phyloP scores from a whole-genome alignment of 129 eudicot genomes.

The Sambucus nigra region DNA sequence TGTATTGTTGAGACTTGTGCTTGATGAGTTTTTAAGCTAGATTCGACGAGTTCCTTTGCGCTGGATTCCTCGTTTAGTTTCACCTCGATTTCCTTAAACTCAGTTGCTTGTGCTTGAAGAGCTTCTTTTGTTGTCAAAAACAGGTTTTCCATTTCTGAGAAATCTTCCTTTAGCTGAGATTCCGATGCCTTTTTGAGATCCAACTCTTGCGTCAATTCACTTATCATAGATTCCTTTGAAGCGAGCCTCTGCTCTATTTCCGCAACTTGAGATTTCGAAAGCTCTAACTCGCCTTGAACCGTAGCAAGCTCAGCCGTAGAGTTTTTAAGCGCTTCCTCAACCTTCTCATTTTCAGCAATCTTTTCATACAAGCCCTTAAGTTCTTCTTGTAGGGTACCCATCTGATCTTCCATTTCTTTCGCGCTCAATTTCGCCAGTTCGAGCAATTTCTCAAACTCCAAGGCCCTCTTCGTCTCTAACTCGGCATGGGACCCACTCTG shows the following conservation, averaged over 20 bases:
- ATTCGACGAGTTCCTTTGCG: conserved; percentile 27
- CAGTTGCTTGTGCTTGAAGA: conserved; percentile 45
- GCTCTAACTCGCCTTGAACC: conserved; percentile 49
- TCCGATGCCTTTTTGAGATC: conserved; percentile 43
- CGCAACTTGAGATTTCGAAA: conserved; percentile 35
- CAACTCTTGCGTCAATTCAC: conserved; percentile 48
- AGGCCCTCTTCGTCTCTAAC: conserved; percentile 60
- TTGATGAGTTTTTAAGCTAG: conserved; percentile 24
- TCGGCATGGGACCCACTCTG: conserved; percentile 74
- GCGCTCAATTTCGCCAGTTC: conserved; percentile 64
- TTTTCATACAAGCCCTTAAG: conserved; percentile 53
- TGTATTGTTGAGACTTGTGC: conserved; percentile 20
- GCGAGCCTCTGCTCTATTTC: conserved; percentile 42
- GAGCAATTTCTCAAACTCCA: conserved; percentile 64
- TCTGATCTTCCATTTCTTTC: conserved; percentile 64
- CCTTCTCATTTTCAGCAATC: conserved; percentile 57
- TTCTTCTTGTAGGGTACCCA: conserved; percentile 57
- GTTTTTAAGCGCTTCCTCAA: conserved; percentile 57
- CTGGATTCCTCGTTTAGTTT: conserved; percentile 44
- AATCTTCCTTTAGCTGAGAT: conserved; percentile 27
- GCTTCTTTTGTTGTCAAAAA: conserved; percentile 32
- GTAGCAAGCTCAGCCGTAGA: conserved; percentile 39
- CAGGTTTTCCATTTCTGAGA: conserved; percentile 32
- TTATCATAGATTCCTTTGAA: conserved; percentile 39
- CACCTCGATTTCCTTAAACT: conserved; percentile 42